phyloP scores from a whole-genome alignment of 306 rosid genomes.

The Sindora glabra region DNA sequence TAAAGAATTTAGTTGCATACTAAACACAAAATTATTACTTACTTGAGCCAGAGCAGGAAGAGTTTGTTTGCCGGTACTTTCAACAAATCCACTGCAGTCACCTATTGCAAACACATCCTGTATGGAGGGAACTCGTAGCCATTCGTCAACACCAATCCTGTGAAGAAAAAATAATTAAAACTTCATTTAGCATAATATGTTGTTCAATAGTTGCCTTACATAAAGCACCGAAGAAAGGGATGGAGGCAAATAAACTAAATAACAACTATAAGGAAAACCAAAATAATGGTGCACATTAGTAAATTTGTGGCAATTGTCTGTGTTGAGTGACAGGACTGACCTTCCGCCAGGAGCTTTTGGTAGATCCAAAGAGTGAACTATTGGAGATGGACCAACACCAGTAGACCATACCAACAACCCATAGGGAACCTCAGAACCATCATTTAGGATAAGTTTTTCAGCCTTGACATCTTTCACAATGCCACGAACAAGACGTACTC shows the following conservation, averaged over 20 bases:
- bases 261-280: too few relatives aligned
- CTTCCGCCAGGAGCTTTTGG: constrained; percentile 98
- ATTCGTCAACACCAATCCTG: constrained; percentile 93
- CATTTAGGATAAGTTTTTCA: constrained; percentile 63
- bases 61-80: constrained; percentile 72
- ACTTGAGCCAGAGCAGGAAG: constrained; percentile 98
- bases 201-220: neutral
- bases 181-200: neutral
- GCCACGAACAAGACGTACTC: constrained; percentile 89
- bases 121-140: constrained; percentile 75
- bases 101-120: constrained; percentile 83
- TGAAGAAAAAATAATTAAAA: neutral
- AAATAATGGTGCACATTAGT: neutral
- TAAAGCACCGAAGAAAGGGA: neutral
- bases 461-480: constrained; percentile 78
- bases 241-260: too few relatives aligned
- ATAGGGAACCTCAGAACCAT: constrained; percentile 92
- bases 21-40: constrained; percentile 11
- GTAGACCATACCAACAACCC: constrained; percentile 97
- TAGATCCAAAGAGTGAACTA: constrained; percentile 47
- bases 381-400: constrained; percentile 90
- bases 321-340: constrained; percentile 25
- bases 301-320: constrained; percentile 1
- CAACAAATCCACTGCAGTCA: constrained; percentile 90
- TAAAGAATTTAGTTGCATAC: neutral